phyloP scores from a whole-genome alignment of 805 yeast genomes.

The Phaffomyces antillensis region DNA sequence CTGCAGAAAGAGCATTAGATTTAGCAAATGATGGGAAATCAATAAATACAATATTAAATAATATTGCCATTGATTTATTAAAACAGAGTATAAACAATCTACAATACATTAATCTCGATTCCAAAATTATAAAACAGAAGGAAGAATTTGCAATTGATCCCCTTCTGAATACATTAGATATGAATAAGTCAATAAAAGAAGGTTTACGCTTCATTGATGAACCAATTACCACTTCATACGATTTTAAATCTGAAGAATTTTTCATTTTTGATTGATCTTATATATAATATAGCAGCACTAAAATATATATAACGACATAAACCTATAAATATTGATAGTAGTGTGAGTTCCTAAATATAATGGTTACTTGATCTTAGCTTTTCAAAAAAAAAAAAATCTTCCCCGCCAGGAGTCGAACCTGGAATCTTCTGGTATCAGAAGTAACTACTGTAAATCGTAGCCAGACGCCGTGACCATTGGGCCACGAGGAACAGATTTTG shows the following conservation, averaged over 20 bases:
- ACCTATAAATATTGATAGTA: no score
- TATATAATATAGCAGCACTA: not conserved
- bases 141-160: no score
- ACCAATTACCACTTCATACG: not conserved
- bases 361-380: no score
- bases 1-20: conserved; percentile 14
- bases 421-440: conserved; percentile 32
- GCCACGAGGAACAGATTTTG: conserved; percentile 54
- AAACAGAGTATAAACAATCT: conserved; percentile 17
- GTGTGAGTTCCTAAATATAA: no score
- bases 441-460: conserved; percentile 45
- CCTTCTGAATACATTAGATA: not conserved
- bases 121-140: conserved; percentile 2
- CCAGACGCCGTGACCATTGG: conserved; percentile 74
- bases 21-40: conserved; percentile 21
- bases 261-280: conserved; percentile 3
- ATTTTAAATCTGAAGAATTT: conserved; percentile 10
- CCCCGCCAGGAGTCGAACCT: conserved; percentile 32
- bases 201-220: conserved; percentile 7
- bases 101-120: conserved; percentile 15
- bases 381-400: conserved; percentile 19
- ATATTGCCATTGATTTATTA: conserved; percentile 16
- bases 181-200: conserved; percentile 1
- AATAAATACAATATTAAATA: conserved; percentile 16
- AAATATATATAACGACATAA: no score